Conservation (phyloP, 257 asterid genomes). For the Capsicum pubescens region DNA sequence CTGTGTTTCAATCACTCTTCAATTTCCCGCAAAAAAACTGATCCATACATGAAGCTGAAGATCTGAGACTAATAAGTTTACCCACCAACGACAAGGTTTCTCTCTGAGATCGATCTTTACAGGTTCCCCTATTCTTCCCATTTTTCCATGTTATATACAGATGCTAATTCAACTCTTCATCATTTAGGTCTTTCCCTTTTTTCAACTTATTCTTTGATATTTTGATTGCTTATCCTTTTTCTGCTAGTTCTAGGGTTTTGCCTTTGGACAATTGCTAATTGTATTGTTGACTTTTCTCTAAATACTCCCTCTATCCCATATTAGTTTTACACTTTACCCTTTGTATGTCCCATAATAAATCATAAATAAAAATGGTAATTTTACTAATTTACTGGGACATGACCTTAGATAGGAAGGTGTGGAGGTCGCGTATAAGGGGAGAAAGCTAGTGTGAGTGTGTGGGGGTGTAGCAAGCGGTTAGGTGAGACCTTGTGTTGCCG, state of each 20-base stretch:
- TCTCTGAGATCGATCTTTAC: conserved; percentile 26
- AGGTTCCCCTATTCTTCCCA: conserved; percentile 21
- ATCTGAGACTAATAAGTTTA: conserved; percentile 20
- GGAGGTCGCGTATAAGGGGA: too few relatives aligned
- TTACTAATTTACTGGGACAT: too few relatives aligned
- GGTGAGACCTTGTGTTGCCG: too few relatives aligned
- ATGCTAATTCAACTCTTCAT: conserved; percentile 15
- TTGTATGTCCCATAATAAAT: too few relatives aligned
- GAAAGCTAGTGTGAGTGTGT: too few relatives aligned
- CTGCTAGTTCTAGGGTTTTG: conserved; percentile 28
- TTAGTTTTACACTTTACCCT: too few relatives aligned
- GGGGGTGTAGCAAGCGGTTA: too few relatives aligned
- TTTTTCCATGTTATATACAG: not conserved
- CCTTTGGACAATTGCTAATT: not conserved
- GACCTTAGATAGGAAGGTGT: too few relatives aligned
- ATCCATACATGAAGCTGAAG: conserved; percentile 25
- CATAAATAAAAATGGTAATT: too few relatives aligned
- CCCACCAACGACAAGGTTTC: not conserved
- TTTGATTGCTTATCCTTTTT: not conserved
- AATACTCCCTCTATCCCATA: not conserved
- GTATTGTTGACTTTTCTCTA: conserved; percentile 23
- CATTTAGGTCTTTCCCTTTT: not conserved
- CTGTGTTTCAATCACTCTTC: not conserved
- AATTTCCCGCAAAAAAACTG: conserved; percentile 24
- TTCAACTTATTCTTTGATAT: not conserved